phyloP scores from a whole-genome alignment of 768 basidiomycete species.

The Baorangia bicolor region DNA sequence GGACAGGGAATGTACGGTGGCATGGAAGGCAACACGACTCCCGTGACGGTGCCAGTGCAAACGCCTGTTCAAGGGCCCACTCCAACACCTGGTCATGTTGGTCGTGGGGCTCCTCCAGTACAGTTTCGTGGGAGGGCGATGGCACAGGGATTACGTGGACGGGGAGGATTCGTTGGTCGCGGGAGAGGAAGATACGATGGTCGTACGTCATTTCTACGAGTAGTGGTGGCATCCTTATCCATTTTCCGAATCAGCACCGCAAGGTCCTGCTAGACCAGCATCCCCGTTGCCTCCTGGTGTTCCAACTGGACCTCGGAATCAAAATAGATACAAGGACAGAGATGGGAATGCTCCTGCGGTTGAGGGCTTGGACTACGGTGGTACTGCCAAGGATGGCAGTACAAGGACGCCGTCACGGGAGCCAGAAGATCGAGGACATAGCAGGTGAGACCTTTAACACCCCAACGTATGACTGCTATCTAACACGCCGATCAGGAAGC shows the following conservation, averaged over 20 bases:
- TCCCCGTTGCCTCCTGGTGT: conserved; percentile 86
- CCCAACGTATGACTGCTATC: background rate
- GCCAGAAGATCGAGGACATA: conserved; percentile 63
- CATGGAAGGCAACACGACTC: conserved; percentile 55
- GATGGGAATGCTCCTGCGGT: conserved; percentile 83
- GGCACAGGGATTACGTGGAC: conserved; percentile 42
- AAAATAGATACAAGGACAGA: conserved; percentile 88
- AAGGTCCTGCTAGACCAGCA: conserved; percentile 67
- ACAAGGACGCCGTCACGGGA: conserved; percentile 61
- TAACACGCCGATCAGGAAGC: conserved; percentile 49
- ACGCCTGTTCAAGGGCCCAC: conserved; percentile 33
- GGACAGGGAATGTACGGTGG: conserved; percentile 67
- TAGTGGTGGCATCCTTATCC: background rate
- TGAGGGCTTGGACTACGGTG: conserved; percentile 88
- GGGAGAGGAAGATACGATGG: conserved; percentile 40
- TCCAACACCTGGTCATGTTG: conserved; percentile 30
- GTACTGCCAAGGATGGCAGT: conserved; percentile 44
- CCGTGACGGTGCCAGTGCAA: conserved; percentile 43
- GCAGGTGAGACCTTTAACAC: conserved; percentile 43
- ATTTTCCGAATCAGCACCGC: conserved; percentile 33
- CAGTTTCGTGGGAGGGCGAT: conserved; percentile 46
- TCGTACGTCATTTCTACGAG: conserved; percentile 32
- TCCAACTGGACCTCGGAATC: conserved; percentile 84
- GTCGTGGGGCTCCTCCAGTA: conserved; percentile 37
- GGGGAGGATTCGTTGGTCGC: conserved; percentile 40